phyloP scores from a whole-genome alignment of 805 yeast species.

The Cyberlindnera veronae region DNA sequence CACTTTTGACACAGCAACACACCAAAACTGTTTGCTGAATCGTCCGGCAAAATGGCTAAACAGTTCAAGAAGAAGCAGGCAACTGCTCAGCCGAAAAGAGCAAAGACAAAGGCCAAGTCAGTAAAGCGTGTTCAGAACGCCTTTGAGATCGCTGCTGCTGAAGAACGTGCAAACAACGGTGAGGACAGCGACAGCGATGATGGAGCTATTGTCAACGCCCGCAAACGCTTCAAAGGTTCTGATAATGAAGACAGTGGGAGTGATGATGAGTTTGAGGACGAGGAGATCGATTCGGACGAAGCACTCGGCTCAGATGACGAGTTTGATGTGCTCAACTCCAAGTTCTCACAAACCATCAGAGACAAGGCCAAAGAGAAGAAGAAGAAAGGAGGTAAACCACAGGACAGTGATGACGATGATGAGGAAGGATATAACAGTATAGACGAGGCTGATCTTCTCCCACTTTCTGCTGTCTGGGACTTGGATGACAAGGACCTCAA shows the following conservation, averaged over 20 bases:
- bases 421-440: constrained; percentile 69
- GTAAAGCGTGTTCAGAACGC: constrained; percentile 45
- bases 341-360: constrained; percentile 65
- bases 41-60: constrained; percentile 10
- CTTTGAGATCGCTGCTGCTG: constrained; percentile 40
- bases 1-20: too few relatives aligned
- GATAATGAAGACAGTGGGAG: constrained; percentile 24
- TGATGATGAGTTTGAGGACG: constrained; percentile 46
- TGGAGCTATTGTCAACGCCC: constrained; percentile 38
- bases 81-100: constrained; percentile 4
- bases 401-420: constrained; percentile 29
- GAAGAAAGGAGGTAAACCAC: constrained; percentile 17
- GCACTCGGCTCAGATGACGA: constrained; percentile 83
- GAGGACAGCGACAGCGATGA: constrained; percentile 30
- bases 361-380: constrained; percentile 44
- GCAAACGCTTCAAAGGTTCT: constrained; percentile 25
- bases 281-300: constrained; percentile 80
- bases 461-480: constrained; percentile 90
- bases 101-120: constrained; percentile 25
- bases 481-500: constrained; percentile 55
- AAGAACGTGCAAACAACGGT: constrained; percentile 15
- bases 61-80: background rate
- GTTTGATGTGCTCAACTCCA: constrained; percentile 58
- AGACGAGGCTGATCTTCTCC: constrained; percentile 71
- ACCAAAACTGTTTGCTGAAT: too few relatives aligned